A percentile compares a stretch with the other conserved stretches of the same genome.
Conservation (phyloP, 1,284 basidiomycete species). For the Ganoderma sinense region DNA sequence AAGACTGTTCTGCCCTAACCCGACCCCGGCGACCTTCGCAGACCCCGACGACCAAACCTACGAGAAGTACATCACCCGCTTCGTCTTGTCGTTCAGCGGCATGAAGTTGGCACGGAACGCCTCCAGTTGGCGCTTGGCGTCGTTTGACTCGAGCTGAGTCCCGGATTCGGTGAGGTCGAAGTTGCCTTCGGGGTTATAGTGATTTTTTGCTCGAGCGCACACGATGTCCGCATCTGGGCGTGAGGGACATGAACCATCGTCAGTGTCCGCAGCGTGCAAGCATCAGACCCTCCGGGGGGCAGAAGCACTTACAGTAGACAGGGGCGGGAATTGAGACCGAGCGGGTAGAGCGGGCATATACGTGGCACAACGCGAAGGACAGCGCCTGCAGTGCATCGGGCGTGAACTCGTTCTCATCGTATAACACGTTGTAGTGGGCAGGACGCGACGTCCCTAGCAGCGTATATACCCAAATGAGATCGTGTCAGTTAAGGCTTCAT, state of each 20-base stretch:
- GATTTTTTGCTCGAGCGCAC: slow-evolving; percentile 82
- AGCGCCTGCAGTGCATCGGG: slow-evolving; percentile 74
- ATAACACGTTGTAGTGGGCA: slow-evolving; percentile 72
- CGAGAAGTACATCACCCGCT: slow-evolving; percentile 73
- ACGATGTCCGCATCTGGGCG: slow-evolving; percentile 81
- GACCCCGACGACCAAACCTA: slow-evolving; percentile 29
- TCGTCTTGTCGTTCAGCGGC: slow-evolving; percentile 58
- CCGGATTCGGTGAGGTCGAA: slow-evolving; percentile 63
- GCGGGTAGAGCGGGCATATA: slow-evolving; percentile 83
- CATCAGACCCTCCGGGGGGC: not conserved
- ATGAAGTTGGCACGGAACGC: slow-evolving; percentile 63
- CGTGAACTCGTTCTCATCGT: slow-evolving; percentile 67
- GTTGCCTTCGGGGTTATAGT: slow-evolving; percentile 69
- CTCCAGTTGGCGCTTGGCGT: slow-evolving; percentile 54
- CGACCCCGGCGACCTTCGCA: not conserved
- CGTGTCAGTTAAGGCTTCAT: slow-evolving; percentile 18
- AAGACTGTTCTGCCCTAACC: slow-evolving; percentile 1
- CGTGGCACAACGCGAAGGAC: slow-evolving; percentile 81
- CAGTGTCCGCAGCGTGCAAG: not conserved
- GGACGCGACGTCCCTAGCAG: slow-evolving; percentile 59
- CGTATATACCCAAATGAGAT: slow-evolving; percentile 27
- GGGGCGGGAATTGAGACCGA: slow-evolving; percentile 87
- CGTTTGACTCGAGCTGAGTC: slow-evolving; percentile 49
- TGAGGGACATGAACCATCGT: slow-evolving; percentile 10
- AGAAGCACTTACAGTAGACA: slow-evolving; percentile 74